Conservation (phyloP, 768 basidiomycete species). For the Neoboletus subvelutipes region DNA sequence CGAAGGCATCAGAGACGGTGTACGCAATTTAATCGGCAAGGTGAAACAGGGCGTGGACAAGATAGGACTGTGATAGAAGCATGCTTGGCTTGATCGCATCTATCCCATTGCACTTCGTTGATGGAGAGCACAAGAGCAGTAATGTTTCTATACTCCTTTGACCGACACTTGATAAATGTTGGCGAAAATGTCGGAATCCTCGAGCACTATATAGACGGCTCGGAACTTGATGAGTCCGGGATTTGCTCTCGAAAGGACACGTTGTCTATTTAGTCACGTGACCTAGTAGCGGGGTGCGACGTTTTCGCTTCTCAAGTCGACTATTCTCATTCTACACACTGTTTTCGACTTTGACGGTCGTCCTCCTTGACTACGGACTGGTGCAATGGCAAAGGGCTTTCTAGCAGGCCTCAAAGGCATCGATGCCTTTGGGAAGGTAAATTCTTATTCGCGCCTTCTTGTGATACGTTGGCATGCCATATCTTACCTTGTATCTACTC, state of each 20-base stretch:
- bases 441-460: conserved; percentile 11
- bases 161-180: not conserved
- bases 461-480: conserved; percentile 7
- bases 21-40: conserved; percentile 83
- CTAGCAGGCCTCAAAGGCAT: conserved; percentile 82
- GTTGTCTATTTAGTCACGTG: conserved; percentile 29
- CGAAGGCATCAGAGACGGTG: conserved; percentile 87
- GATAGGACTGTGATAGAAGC: conserved; percentile 36
- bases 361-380: conserved; percentile 21
- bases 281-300: not conserved
- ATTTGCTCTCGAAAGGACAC: conserved; percentile 18
- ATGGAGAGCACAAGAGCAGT: not conserved
- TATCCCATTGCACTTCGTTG: not conserved
- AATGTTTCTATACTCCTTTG: not conserved
- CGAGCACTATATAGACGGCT: no score
- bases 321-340: conserved; percentile 6
- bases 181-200: not conserved
- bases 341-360: conserved; percentile 11
- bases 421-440: conserved; percentile 99
- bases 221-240: not conserved
- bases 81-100: not conserved
- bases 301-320: not conserved
- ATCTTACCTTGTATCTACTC: conserved; percentile 8
- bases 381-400: conserved; percentile 74
- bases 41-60: conserved; percentile 83